Evolutionary conservation across 2,329 filamentous ascomycete species (phyloP).

Genomic region (Penicillium sclerotiorum): DNA sequence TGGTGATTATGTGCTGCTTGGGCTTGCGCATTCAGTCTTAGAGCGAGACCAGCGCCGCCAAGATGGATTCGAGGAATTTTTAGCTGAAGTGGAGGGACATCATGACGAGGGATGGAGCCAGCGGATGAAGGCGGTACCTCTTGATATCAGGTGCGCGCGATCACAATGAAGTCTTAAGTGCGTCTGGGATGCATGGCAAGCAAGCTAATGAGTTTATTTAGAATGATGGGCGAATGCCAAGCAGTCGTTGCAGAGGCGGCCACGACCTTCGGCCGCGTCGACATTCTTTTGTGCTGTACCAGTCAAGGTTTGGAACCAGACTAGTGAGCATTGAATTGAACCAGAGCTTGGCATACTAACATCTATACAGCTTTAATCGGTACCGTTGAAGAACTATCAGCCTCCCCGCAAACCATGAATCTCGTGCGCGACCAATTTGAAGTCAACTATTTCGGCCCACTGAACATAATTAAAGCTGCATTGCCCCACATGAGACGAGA

Average conservation of each 20-base stretch:
- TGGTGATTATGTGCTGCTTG: constrained; percentile 87
- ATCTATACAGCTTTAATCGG: constrained; percentile 71
- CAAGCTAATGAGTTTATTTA: constrained; percentile 23
- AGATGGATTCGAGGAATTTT: constrained; percentile 76
- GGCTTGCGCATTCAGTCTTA: constrained; percentile 76
- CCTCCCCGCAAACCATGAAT: constrained; percentile 70
- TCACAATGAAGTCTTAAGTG: background rate
- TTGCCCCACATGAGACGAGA: constrained; percentile 78
- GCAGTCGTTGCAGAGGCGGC: constrained; percentile 86
- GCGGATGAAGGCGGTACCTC: constrained; percentile 65
- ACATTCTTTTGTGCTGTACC: constrained; percentile 87
- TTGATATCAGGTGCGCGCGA: constrained; percentile 56
- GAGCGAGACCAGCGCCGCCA: constrained; percentile 72
- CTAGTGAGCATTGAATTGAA: background rate
- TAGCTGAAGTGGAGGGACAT: constrained; percentile 62
- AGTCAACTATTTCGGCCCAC: constrained; percentile 89
- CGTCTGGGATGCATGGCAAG: background rate
- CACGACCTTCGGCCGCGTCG: constrained; percentile 79
- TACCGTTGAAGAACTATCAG: constrained; percentile 84
- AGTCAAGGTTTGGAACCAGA: constrained; percentile 68
- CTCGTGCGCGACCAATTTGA: constrained; percentile 92
- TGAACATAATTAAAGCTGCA: constrained; percentile 91
- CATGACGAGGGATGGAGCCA: constrained; percentile 79
- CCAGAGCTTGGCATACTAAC: constrained; percentile 9
- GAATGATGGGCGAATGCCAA: constrained; percentile 71